Evolutionary conservation across 2,329 filamentous ascomycete genomes (phyloP).

Genomic region (Fusarium buxicola): DNA sequence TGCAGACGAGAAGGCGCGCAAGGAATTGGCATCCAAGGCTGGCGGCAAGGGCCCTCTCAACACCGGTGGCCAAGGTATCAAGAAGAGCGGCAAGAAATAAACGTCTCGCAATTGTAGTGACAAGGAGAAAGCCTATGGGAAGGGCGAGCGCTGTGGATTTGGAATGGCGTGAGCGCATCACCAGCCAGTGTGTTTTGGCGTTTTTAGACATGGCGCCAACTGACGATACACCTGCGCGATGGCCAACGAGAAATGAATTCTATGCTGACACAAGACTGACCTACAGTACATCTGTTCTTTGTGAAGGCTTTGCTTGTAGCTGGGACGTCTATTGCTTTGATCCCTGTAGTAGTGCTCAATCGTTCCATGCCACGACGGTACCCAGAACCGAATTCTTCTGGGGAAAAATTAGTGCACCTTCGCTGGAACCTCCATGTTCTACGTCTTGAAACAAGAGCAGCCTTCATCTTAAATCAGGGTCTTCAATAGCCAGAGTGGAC

Average conservation of each 20-base stretch:
- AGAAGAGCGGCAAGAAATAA: constrained; percentile 99
- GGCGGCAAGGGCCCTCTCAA: constrained; percentile 91
- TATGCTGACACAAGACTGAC: constrained; percentile 39
- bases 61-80: constrained; percentile 88
- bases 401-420: background rate
- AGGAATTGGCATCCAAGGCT: constrained; percentile 84
- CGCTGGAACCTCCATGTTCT: background rate
- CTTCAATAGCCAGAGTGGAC: constrained; percentile 29
- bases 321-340: constrained; percentile 7
- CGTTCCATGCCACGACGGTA: constrained; percentile 7
- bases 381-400: constrained; percentile 4
- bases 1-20: constrained; percentile 84
- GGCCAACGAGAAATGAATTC: constrained; percentile 46
- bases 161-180: constrained; percentile 35
- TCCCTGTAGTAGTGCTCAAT: constrained; percentile 32
- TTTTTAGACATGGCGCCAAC: constrained; percentile 34
- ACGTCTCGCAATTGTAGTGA: constrained; percentile 16
- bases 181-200: constrained; percentile 31
- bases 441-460: constrained; percentile 8
- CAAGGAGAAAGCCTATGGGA: constrained; percentile 8
- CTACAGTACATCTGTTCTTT: constrained; percentile 3
- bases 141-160: constrained; percentile 18
- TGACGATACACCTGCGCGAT: constrained; percentile 40
- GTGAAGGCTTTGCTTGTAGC: constrained; percentile 3
- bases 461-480: constrained; percentile 18